A percentile compares a stretch with the other conserved stretches of the same genome.
Conservation (phyloP, 2,329 filamentous ascomycete genomes). For the Calonectria multiphialidica region DNA sequence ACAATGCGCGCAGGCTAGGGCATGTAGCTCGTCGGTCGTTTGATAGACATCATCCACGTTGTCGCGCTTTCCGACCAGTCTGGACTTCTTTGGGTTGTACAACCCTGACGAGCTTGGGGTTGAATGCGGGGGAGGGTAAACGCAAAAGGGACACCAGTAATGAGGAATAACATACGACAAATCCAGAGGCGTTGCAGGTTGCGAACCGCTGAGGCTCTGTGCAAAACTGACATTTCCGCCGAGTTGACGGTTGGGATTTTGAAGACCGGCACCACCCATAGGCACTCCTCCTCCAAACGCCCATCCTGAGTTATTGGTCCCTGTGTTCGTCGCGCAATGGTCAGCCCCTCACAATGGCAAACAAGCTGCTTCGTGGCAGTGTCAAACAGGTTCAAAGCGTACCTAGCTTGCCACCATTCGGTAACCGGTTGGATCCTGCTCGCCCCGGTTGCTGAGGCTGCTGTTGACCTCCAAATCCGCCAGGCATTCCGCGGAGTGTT, state of each 20-base stretch:
- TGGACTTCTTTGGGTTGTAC: constrained; percentile 26
- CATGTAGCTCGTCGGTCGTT: constrained; percentile 9
- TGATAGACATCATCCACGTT: constrained; percentile 10
- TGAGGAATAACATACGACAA: constrained; percentile 67
- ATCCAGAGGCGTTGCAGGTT: constrained; percentile 72
- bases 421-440: constrained; percentile 69
- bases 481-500: constrained; percentile 71
- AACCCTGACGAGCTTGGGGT: not conserved
- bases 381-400: constrained; percentile 28
- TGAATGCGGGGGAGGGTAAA: not conserved
- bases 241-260: constrained; percentile 66
- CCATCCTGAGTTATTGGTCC: constrained; percentile 69
- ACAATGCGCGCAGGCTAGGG: constrained; percentile 45
- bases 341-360: constrained; percentile 35
- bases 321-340: constrained; percentile 47
- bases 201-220: constrained; percentile 73
- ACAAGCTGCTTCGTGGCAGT: constrained; percentile 9
- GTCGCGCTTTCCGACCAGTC: constrained; percentile 25
- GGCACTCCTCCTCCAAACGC: constrained; percentile 72
- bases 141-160: not conserved
- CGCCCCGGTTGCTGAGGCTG: constrained; percentile 67
- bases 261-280: constrained; percentile 68
- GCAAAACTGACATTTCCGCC: constrained; percentile 74
- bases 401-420: constrained; percentile 76
- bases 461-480: constrained; percentile 70